Conservation (phyloP, 1,284 basidiomycete genomes). For the Cutaneotrichosporon cavernicola region DNA sequence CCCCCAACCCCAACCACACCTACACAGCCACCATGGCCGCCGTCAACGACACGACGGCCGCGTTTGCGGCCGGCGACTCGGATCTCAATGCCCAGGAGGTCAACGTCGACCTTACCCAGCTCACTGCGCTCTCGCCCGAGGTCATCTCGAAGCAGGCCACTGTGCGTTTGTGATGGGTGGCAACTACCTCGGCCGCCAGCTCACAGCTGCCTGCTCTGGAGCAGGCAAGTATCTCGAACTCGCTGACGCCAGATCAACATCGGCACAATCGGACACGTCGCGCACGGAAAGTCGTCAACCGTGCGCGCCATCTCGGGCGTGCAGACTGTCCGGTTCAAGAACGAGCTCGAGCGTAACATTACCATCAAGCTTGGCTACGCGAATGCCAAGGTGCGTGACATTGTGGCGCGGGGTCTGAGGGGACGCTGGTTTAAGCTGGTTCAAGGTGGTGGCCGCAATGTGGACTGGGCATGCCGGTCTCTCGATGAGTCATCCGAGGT, state of each 20-base stretch:
- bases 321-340: constrained; percentile 98
- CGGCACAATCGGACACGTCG: constrained; percentile 94
- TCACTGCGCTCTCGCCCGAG: constrained; percentile 89
- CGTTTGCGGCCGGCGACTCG: constrained; percentile 25
- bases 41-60: constrained; percentile 42
- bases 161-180: constrained; percentile 32
- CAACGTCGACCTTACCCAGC: constrained; percentile 72
- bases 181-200: background rate
- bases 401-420: background rate
- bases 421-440: background rate
- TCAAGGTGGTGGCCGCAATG: background rate
- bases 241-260: constrained; percentile 45
- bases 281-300: constrained; percentile 98
- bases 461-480: background rate
- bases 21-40: constrained; percentile 22
- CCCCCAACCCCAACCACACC: background rate
- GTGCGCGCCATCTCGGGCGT: constrained; percentile 99
- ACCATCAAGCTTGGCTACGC: constrained; percentile 99
- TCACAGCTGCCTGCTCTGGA: background rate
- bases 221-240: background rate
- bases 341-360: constrained; percentile 96
- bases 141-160: constrained; percentile 96
- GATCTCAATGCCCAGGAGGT: constrained; percentile 47
- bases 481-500: background rate
- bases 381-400: constrained; percentile 80